phyloP scores from a whole-genome alignment of 2,329 filamentous ascomycete genomes.

The Paecilomyces niveus region DNA sequence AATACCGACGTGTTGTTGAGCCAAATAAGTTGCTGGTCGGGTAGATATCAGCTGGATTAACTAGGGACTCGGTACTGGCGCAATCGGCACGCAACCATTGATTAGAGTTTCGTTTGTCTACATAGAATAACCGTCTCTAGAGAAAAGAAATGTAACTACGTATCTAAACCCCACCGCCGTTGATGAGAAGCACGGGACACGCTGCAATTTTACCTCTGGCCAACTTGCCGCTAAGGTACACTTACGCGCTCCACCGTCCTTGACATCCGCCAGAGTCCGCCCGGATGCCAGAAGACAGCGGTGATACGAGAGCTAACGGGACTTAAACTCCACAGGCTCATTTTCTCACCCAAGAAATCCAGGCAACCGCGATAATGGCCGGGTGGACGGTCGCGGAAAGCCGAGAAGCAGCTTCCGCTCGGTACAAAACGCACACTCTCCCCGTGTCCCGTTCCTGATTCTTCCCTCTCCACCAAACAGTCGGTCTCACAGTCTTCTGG shows the following conservation, averaged over 20 bases:
- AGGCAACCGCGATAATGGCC: not conserved
- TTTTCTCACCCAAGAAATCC: not conserved
- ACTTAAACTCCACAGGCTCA: not conserved
- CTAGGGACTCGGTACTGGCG: not conserved
- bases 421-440: not conserved
- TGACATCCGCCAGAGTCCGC: not conserved
- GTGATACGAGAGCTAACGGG: not conserved
- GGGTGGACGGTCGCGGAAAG: not conserved
- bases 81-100: not conserved
- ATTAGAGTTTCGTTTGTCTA: not conserved
- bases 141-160: not conserved
- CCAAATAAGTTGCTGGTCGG: too few species aligned
- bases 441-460: slow-evolving; percentile 3
- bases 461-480: slow-evolving; percentile 5
- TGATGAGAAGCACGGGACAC: not conserved
- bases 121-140: not conserved
- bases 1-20: too few species aligned
- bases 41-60: too few species aligned
- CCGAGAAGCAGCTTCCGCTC: not conserved
- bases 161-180: not conserved
- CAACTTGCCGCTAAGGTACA: not conserved
- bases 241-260: not conserved
- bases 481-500: slow-evolving; percentile 11
- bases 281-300: not conserved
- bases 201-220: not conserved